Base-by-base conservation (phyloP, 148 eudicot species). In the Cornus kousa region DNA sequence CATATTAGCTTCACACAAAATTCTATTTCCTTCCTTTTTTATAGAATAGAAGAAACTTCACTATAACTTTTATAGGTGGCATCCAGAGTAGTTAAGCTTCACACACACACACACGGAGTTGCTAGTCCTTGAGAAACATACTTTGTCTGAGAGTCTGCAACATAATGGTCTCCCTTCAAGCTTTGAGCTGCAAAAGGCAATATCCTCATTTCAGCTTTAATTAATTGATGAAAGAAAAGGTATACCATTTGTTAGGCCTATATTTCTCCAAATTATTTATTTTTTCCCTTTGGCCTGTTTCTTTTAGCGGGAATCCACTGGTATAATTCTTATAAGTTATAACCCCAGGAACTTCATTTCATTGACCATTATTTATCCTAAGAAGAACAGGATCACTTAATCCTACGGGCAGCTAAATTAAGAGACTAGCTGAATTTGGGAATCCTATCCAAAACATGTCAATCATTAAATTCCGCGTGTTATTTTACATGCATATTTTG, bases 151-250 rank as follows among this genome's bases (percentile, higher is more conserved):
- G 14, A 88, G 91, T 72, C 91, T 76, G 84, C 98, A 96, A 7
- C 78, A 81, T 74, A 84, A 80, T 79, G 86, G 10, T 85, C 98
- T 87, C 68, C 99, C 99, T 86, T 88, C 89, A 74, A 88, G 91
- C 40, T 88, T 86, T 60, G 84, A 80, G 62, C 91, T 88, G 86
- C 74, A 77, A 72, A 79, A 66, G 66, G 22, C 68, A 78, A 70
- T 32, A 83, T 77, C 37, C 32, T 32, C 53, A 14, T 31, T 43
- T 71, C 19, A 78, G 71, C 28, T 55, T 11, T 11, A 12, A 53
- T 62, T 13, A 57, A 57, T 57, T 57, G 5, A 57, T 57, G 40
- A 67, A 53, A 1, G 2, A 33, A 78, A 1, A 71, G 53, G 28
- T 8, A n/a, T 50, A 76, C 53, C 17, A 67, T 65, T 65, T 67